Base-by-base conservation (phyloP, 768 basidiomycete species). In the Dioszegia aurantiaca region DNA sequence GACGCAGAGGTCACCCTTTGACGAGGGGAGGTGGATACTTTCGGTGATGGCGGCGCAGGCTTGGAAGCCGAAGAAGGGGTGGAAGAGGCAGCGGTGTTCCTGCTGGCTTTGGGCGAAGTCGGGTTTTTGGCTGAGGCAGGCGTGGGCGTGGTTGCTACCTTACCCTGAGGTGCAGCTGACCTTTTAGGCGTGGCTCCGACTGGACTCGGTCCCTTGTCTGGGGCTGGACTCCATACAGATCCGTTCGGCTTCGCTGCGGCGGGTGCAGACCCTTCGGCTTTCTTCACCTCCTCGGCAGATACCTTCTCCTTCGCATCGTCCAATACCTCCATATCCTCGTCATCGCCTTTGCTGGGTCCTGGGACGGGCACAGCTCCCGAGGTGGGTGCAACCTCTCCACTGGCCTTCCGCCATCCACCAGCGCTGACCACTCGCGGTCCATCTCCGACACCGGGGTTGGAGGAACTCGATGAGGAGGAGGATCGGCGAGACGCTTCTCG, bases 401-500 rank as follows among this genome's bases (percentile, higher is more conserved):
- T 36, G 33, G 31, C 23, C 36, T 45, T 46, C 19, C 53, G 12
- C 37, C 39, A 37, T 47, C 52, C 43, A 24, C 45, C 45, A 36
- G 31, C 26, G 31, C 56, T 44, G 45, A 27, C 26, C 17, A 43
- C 52, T 46, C 51, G 23, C 6, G 31, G 26, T 21, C 31, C 37
- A 19, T 55, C 52, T 19, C 42, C 45, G 19, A 19, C 23, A 16
- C 44, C 45, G 6, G 10, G 8, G 12, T 10, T 23, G 3, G 58
- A 43, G 8, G 30, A 26, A 11, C 46, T 46, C 41, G 53, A 49
- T 16, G 62, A 48, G 12, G 51, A 52, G 39, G 43, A 37, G 19
- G 58, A 59, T 16, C 51, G 36, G 23, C 46, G 45, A 6, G 51
- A 53, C 10, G 51, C 51, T 27, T 53, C 51, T 9, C 51, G 51